Base-by-base conservation (phyloP, 2,329 filamentous ascomycete species). In the Polytolypa hystricis region DNA sequence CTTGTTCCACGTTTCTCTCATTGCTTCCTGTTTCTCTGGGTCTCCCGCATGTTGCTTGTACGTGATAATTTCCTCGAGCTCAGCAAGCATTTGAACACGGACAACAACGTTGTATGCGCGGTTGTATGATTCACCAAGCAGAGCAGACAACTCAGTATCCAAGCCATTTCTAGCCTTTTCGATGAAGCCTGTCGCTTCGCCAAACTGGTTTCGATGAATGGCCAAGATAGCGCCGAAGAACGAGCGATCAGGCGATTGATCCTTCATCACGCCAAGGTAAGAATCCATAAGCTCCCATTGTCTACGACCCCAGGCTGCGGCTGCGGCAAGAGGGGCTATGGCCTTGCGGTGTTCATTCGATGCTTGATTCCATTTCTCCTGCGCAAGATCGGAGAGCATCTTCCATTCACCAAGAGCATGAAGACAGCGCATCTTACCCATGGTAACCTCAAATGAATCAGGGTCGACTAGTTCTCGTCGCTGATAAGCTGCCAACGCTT, bases 241-340 rank as follows among this genome's bases (percentile, higher is more conserved):
- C 1, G 89, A 93, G 33, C 91, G 74, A 60, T 99, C 93, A 0
- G 91, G 89, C 5, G 89, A 94, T 53, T 83, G 74, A 26, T 85
- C 74, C 62, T 94, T 95, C 79, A 99, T 94, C 17, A 91, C 91
- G 45, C 81, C 81, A 17, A 99, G 71, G 53, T 98, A 99, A 39
- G 82, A 86, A 57, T 98, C 91, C 91, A 99, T 98, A 11, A 89
- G 76, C 49, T 96, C 89, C 84, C 93, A 99, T 55, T 96, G 93
- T 43, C 84, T 82, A 44, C 94, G 73, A 37, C 89, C 89, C 91
- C 91, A 99, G 10, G 93, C 89, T 26, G 91, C 91, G 4, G 89
- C 89, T 4, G 93, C 93, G 19, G 91, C 91, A 29, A 98, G 72
- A 36, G 87, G 87, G 19, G 91, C 91, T 55, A 99, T 94, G 40